phyloP scores from a whole-genome alignment of 495 filamentous ascomycete species.

The Gamarada debralockiae region DNA sequence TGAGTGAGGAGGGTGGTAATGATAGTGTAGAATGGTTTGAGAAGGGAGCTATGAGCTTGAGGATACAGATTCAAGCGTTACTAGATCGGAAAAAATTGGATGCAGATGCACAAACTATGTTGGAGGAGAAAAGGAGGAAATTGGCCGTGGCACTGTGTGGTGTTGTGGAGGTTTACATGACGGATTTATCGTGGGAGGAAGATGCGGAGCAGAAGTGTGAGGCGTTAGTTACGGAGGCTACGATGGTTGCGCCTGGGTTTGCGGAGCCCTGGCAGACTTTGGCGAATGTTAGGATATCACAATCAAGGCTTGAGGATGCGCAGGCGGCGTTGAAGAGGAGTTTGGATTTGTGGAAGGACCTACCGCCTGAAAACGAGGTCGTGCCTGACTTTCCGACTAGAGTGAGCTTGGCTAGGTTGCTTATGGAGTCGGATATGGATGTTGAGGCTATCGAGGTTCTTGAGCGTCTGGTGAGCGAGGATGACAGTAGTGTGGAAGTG shows the following conservation, averaged over 20 bases:
- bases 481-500: conserved; percentile 89
- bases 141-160: conserved; percentile 84
- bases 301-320: conserved; percentile 72
- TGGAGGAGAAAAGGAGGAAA: conserved; percentile 70
- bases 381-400: conserved; percentile 81
- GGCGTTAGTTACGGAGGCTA: conserved; percentile 77
- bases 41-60: conserved; percentile 67
- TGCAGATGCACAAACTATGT: conserved; percentile 34
- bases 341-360: conserved; percentile 72
- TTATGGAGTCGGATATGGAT: conserved; percentile 88
- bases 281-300: conserved; percentile 89
- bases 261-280: conserved; percentile 89
- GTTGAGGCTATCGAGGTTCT: conserved; percentile 80
- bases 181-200: conserved; percentile 86
- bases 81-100: conserved; percentile 32
- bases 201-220: conserved; percentile 87
- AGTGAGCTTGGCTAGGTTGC: conserved; percentile 75
- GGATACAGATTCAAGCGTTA: conserved; percentile 57
- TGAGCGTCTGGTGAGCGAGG: conserved; percentile 77
- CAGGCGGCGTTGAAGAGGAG: conserved; percentile 70
- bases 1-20: conserved; percentile 79
- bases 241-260: conserved; percentile 66
- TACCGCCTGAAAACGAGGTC: conserved; percentile 49
- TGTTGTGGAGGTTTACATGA: conserved; percentile 96
- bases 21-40: conserved; percentile 88